Percentiles rank a stretch among this genome's conserved stretches.
phyloP scores from a whole-genome alignment of 768 basidiomycete species.

The Panaeolus cyanescens region DNA sequence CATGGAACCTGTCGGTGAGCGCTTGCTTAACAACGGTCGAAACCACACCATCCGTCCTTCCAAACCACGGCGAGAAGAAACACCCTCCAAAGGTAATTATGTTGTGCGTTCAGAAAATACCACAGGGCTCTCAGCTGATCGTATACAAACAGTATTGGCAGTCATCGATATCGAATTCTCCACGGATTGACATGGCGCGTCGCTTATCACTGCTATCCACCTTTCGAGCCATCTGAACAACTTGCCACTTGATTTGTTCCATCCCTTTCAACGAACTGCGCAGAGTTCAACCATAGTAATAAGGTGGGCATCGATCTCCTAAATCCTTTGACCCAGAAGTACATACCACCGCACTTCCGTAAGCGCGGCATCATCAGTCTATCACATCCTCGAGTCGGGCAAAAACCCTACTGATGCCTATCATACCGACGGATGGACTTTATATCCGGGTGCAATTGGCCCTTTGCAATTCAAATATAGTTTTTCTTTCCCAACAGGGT shows the following conservation, averaged over 20 bases:
- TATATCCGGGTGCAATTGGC: not conserved
- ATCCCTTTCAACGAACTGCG: no score
- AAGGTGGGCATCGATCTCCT: not conserved
- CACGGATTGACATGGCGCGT: no score
- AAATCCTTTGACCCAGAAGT: not conserved
- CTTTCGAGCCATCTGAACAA: no score
- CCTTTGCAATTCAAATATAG: not conserved
- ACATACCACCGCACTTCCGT: not conserved
- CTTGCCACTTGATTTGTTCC: no score
- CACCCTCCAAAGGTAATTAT: not conserved
- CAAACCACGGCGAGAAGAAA: not conserved
- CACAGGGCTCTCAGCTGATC: not conserved
- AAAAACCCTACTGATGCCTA: not conserved
- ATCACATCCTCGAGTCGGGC: not conserved
- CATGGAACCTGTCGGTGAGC: not conserved
- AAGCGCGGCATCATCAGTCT: not conserved
- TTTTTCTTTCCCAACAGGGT: not conserved
- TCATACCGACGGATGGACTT: not conserved
- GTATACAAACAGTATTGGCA: no score
- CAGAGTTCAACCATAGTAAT: no score
- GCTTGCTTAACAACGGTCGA: not conserved
- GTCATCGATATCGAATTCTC: no score
- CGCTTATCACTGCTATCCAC: no score
- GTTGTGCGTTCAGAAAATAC: not conserved
- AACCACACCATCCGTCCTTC: not conserved